These are phyloP conservation scores for Thyridium curvatum DNA, from an alignment of 2,329 filamentous ascomycete genomes.

Conservation along the genomic window DNA sequence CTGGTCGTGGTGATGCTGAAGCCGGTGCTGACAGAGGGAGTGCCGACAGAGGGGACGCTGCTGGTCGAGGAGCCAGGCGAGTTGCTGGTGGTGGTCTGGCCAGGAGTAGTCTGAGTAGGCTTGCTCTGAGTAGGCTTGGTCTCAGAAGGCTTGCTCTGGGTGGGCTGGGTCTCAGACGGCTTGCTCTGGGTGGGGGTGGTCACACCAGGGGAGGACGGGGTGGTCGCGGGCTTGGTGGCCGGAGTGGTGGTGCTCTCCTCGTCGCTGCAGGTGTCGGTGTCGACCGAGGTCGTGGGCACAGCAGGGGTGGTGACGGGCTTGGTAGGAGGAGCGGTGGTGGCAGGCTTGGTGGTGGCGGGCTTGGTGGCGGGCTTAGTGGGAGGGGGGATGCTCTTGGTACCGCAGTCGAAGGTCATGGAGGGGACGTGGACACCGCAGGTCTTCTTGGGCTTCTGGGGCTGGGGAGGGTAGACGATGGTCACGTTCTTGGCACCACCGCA, in stretches of 20 bases:
- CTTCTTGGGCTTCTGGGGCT: slow-evolving; percentile 48
- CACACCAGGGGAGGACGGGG: not conserved
- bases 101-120: no score
- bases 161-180: no score
- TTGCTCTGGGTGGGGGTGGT: no score
- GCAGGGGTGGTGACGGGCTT: slow-evolving; percentile 6
- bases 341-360: slow-evolving; percentile 12
- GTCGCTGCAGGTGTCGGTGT: slow-evolving; percentile 6
- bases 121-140: no score
- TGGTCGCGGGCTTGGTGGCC: slow-evolving; percentile 5
- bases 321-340: slow-evolving; percentile 4
- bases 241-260: not conserved
- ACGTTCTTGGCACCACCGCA: slow-evolving; percentile 88
- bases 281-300: slow-evolving; percentile 9
- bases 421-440: slow-evolving; percentile 68
- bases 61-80: no score
- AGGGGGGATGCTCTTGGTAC: slow-evolving; percentile 19
- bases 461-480: slow-evolving; percentile 59
- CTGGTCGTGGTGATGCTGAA: slow-evolving; percentile 8
- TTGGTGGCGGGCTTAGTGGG: slow-evolving; percentile 21
- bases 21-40: slow-evolving; percentile 13
- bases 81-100: no score
- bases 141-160: no score
- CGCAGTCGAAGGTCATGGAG: slow-evolving; percentile 71
- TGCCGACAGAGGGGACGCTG: not conserved